Percentiles rank a stretch among this genome's conserved stretches.
These are phyloP conservation scores for Pseudopithomyces maydicus DNA, from an alignment of 2,329 filamentous ascomycete genomes.

Conservation along the genomic window DNA sequence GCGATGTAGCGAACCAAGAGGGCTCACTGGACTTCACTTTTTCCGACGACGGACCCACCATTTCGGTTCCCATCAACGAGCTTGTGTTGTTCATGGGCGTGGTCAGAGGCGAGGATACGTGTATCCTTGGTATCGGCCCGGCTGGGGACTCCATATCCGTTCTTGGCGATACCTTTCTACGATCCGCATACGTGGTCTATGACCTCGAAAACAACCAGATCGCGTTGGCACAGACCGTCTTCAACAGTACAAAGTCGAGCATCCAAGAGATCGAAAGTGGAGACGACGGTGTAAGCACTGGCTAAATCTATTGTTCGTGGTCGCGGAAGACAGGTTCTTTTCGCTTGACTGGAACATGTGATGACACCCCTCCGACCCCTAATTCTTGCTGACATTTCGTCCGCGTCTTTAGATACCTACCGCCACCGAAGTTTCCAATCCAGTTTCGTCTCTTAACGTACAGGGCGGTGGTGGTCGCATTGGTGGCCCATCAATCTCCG, in stretches of 20 bases:
- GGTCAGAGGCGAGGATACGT: slow-evolving; percentile 46
- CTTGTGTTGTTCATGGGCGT: slow-evolving; percentile 59
- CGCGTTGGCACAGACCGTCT: slow-evolving; percentile 64
- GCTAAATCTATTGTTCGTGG: not conserved
- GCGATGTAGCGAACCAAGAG: slow-evolving; percentile 54
- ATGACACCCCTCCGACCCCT: not conserved
- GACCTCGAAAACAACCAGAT: slow-evolving; percentile 65
- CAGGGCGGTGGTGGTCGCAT: slow-evolving; percentile 52
- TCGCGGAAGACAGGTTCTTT: not conserved
- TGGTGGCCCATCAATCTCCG: slow-evolving; percentile 31
- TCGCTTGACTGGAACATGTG: not conserved
- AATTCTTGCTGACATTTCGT: not conserved
- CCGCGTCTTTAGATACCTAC: slow-evolving; percentile 42
- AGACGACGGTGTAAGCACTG: slow-evolving; percentile 46
- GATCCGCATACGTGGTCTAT: slow-evolving; percentile 67
- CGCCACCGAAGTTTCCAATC: slow-evolving; percentile 57
- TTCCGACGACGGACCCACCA: slow-evolving; percentile 52
- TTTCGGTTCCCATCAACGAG: slow-evolving; percentile 61
- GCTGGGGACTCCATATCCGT: slow-evolving; percentile 55
- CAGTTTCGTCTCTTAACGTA: slow-evolving; percentile 54
- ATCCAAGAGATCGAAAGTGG: slow-evolving; percentile 61
- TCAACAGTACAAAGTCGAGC: slow-evolving; percentile 58
- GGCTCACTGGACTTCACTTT: slow-evolving; percentile 63
- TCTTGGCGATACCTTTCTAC: slow-evolving; percentile 67
- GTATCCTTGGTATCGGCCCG: slow-evolving; percentile 57